Percentiles rank a stretch among this genome's conserved stretches.
These are phyloP conservation scores for Barbatosphaeria neglecta DNA, from an alignment of 495 filamentous ascomycete species.

Conservation along the genomic window DNA sequence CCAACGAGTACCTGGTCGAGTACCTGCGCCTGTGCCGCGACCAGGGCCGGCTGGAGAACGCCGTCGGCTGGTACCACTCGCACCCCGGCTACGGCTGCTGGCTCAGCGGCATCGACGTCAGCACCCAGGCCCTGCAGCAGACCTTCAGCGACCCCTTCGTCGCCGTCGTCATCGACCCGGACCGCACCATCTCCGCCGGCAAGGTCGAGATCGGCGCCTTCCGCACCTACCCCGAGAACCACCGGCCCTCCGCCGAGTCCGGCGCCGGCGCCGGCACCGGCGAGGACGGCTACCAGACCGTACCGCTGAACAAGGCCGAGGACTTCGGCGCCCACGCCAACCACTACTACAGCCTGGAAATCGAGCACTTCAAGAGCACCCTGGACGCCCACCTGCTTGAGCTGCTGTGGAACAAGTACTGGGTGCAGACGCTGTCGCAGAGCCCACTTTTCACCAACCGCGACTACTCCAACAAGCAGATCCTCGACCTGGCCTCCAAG, in stretches of 20 bases:
- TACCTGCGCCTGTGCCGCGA: constrained; percentile 69
- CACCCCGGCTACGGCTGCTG: constrained; percentile 98
- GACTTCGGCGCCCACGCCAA: constrained; percentile 91
- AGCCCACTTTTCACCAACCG: constrained; percentile 85
- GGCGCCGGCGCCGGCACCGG: constrained; percentile 30
- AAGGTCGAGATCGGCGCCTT: constrained; percentile 98
- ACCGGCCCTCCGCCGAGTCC: constrained; percentile 34
- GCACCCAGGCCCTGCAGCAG: constrained; percentile 78
- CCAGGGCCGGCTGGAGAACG: constrained; percentile 73
- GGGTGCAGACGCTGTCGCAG: constrained; percentile 96
- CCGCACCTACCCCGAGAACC: constrained; percentile 72
- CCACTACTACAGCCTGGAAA: constrained; percentile 81
- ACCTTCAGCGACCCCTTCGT: constrained; percentile 76
- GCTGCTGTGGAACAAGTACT: constrained; percentile 97
- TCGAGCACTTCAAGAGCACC: constrained; percentile 85
- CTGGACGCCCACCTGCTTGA: constrained; percentile 79
- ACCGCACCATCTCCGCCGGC: constrained; percentile 86
- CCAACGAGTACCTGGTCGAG: constrained; percentile 91
- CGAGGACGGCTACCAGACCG: constrained; percentile 53
- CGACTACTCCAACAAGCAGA: constrained; percentile 87
- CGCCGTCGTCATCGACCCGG: constrained; percentile 93
- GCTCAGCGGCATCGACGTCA: constrained; percentile 91
- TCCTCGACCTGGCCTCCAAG: constrained; percentile 75
- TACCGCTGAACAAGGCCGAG: constrained; percentile 83
- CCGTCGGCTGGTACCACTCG: constrained; percentile 95